Evolutionary conservation across 306 rosid genomes (phyloP).

Genomic region (Casuarina cunninghamiana): DNA sequence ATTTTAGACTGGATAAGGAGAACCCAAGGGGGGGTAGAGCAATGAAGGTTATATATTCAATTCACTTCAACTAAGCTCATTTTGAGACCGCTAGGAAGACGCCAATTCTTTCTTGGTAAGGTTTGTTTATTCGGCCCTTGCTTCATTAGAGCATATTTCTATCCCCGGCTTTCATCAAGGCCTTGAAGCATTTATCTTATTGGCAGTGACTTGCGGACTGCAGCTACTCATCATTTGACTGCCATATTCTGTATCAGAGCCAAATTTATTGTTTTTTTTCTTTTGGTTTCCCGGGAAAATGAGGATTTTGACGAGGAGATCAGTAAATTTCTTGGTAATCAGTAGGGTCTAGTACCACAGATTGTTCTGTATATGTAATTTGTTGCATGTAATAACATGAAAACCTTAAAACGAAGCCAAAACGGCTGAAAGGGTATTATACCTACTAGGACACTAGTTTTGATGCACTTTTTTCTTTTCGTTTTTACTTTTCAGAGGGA

Average conservation of each 20-base stretch:
- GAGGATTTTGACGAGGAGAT: background rate
- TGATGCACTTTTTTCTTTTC: background rate
- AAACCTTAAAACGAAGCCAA: background rate
- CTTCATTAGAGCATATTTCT: background rate
- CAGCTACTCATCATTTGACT: background rate
- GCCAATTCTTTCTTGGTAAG: background rate
- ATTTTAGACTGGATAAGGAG: conserved; percentile 74
- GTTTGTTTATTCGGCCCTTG: background rate
- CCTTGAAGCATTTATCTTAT: conserved; percentile 2
- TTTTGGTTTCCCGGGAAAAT: background rate
- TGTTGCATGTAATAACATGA: background rate
- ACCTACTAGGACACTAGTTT: background rate
- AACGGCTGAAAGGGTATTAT: background rate
- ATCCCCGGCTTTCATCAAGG: background rate
- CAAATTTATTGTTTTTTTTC: background rate
- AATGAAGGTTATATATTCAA: background rate
- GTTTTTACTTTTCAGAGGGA: background rate
- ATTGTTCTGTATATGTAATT: background rate
- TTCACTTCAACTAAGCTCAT: background rate
- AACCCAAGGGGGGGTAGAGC: conserved; percentile 38
- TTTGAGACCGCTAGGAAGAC: background rate
- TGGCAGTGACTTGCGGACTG: background rate
- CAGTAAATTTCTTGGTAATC: background rate
- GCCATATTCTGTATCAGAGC: background rate
- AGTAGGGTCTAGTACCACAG: background rate